Percentiles rank a stretch among this genome's conserved stretches.
Evolutionary conservation across 169 alveolate species (phyloP).

Genomic region (Plasmodium gaboni): DNA sequence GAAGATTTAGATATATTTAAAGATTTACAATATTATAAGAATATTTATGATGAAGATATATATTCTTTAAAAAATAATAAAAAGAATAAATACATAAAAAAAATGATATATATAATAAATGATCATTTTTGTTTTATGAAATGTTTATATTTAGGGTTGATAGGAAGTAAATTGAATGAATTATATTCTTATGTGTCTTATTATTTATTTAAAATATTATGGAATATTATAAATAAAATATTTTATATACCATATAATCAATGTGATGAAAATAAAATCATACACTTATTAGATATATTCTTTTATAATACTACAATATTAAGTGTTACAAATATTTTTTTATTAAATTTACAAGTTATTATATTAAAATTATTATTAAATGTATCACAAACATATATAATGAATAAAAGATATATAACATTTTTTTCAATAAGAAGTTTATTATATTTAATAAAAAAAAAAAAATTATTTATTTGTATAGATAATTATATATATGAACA

Average conservation of each 20-base stretch:
- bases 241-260: not conserved
- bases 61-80: not conserved
- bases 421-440: constrained; percentile 40
- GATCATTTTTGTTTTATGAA: constrained; percentile 10
- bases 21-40: too few relatives aligned
- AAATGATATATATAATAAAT: not conserved
- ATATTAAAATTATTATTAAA: constrained; percentile 24
- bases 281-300: constrained; percentile 7
- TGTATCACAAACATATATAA: constrained; percentile 13
- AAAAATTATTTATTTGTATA: not conserved
- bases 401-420: constrained; percentile 16
- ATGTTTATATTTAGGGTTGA: constrained; percentile 26
- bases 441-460: constrained; percentile 43
- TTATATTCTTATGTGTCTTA: constrained; percentile 42
- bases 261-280: constrained; percentile 2
- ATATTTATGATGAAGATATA: too few relatives aligned
- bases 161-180: constrained; percentile 23
- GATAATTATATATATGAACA: not conserved
- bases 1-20: too few relatives aligned
- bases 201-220: constrained; percentile 26
- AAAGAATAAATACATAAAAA: not conserved
- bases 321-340: constrained; percentile 13
- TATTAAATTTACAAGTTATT: constrained; percentile 32
- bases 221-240: constrained; percentile 21
- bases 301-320: constrained; percentile 41